A percentile compares a stretch with the other conserved stretches of the same genome.
phyloP scores from a whole-genome alignment of 2,329 filamentous ascomycete genomes.

The Pseudocercospora pini-densiflorae region DNA sequence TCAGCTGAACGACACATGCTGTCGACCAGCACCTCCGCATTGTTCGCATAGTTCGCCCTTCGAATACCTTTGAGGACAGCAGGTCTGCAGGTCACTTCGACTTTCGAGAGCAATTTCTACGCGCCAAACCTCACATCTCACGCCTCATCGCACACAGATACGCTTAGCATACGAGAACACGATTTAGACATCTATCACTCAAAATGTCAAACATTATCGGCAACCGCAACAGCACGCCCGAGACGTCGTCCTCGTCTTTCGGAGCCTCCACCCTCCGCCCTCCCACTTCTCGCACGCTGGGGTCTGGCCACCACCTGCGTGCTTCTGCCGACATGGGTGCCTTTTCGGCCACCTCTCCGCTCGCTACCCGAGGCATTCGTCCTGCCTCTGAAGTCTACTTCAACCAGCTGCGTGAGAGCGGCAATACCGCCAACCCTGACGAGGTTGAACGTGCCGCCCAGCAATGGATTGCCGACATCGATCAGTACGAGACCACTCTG shows the following conservation, averaged over 20 bases:
- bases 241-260: constrained; percentile 81
- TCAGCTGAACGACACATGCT: constrained; percentile 2
- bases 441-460: constrained; percentile 94
- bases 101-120: constrained; percentile 22
- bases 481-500: constrained; percentile 97
- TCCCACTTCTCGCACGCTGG: constrained; percentile 61
- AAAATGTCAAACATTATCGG: constrained; percentile 56
- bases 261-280: constrained; percentile 72
- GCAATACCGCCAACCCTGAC: constrained; percentile 70
- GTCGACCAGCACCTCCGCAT: constrained; percentile 8
- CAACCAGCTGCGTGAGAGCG: constrained; percentile 72
- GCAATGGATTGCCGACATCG: constrained; percentile 99
- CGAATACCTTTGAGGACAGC: constrained; percentile 79
- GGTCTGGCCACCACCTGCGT: constrained; percentile 81
- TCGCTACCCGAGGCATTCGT: constrained; percentile 78
- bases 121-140: constrained; percentile 8
- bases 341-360: constrained; percentile 67
- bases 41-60: constrained; percentile 20
- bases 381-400: constrained; percentile 94
- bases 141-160: constrained; percentile 17
- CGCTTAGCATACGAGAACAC: constrained; percentile 5
- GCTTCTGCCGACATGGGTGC: constrained; percentile 95
- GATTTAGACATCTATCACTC: constrained; percentile 16
- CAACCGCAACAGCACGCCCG: constrained; percentile 97
- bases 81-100: constrained; percentile 75